These are phyloP conservation scores for Yamadazyma scolyti DNA, from an alignment of 805 yeast genomes.

Conservation along the genomic window DNA sequence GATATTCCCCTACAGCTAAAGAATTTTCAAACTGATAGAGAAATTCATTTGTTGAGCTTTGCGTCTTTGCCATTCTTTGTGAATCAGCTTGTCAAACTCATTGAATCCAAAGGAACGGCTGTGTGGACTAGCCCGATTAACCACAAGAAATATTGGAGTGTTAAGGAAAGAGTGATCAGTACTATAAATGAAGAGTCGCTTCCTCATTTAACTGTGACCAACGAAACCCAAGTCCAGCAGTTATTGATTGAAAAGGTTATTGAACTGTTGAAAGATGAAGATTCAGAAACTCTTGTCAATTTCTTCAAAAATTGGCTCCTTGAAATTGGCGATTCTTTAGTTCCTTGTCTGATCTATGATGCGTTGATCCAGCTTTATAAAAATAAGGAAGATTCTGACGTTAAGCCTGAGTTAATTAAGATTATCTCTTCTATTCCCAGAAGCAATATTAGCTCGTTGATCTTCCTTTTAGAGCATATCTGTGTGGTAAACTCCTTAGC, in stretches of 20 bases:
- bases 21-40: slow-evolving; percentile 12
- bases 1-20: slow-evolving; percentile 37
- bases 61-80: slow-evolving; percentile 32
- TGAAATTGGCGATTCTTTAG: slow-evolving; percentile 37
- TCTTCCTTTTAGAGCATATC: slow-evolving; percentile 34
- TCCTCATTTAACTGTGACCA: slow-evolving; percentile 6
- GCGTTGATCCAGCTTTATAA: slow-evolving; percentile 11
- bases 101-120: slow-evolving; percentile 12
- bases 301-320: slow-evolving; percentile 39
- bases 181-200: slow-evolving; percentile 17
- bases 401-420: slow-evolving; percentile 18
- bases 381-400: slow-evolving; percentile 10
- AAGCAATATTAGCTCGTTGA: slow-evolving; percentile 34
- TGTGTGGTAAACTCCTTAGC: slow-evolving; percentile 19
- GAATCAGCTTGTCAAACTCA: slow-evolving; percentile 15
- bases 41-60: slow-evolving; percentile 16
- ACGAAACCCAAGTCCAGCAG: slow-evolving; percentile 19
- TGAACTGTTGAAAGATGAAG: slow-evolving; percentile 8
- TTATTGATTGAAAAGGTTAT: slow-evolving; percentile 17
- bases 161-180: slow-evolving; percentile 26
- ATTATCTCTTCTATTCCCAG: slow-evolving; percentile 32
- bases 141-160: slow-evolving; percentile 30
- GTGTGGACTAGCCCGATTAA: slow-evolving; percentile 30
- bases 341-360: slow-evolving; percentile 40
- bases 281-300: slow-evolving; percentile 17